Evolutionary conservation across 345 rosid genomes (phyloP).

Genomic region (Mangifera indica): DNA sequence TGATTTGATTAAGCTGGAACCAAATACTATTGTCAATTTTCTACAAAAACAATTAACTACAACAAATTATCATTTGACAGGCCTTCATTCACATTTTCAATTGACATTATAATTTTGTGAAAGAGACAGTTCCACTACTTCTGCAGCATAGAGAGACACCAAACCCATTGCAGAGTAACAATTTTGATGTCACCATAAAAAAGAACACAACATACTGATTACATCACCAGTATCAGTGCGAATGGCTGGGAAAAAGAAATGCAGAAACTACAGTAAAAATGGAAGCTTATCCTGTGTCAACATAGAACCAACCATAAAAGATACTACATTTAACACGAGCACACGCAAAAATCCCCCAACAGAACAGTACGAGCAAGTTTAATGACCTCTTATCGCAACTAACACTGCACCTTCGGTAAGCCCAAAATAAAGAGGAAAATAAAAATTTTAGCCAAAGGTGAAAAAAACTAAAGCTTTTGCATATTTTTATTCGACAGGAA

Average conservation of each 20-base stretch:
- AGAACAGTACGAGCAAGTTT: too few relatives aligned
- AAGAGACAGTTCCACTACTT: not conserved
- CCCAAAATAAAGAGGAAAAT: too few relatives aligned
- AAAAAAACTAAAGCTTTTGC: too few relatives aligned
- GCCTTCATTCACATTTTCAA: not conserved
- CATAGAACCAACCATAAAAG: too few relatives aligned
- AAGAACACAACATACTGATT: not conserved
- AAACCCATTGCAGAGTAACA: slow-evolving; percentile 1
- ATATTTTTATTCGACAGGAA: too few relatives aligned
- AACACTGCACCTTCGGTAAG: too few relatives aligned
- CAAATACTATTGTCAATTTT: not conserved
- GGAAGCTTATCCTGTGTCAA: too few relatives aligned
- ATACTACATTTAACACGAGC: too few relatives aligned
- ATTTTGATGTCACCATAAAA: not conserved
- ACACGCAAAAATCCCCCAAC: too few relatives aligned
- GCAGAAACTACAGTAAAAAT: too few relatives aligned
- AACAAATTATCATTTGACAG: not conserved
- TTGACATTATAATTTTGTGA: not conserved
- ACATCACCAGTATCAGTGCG: not conserved
- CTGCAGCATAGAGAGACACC: not conserved
- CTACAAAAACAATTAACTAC: not conserved
- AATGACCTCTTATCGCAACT: too few relatives aligned
- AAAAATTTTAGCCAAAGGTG: too few relatives aligned
- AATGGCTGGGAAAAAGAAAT: not conserved
- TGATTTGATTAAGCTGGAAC: not conserved